Conservation (phyloP, 768 basidiomycete genomes). For the Psilocybe azurescens region DNA sequence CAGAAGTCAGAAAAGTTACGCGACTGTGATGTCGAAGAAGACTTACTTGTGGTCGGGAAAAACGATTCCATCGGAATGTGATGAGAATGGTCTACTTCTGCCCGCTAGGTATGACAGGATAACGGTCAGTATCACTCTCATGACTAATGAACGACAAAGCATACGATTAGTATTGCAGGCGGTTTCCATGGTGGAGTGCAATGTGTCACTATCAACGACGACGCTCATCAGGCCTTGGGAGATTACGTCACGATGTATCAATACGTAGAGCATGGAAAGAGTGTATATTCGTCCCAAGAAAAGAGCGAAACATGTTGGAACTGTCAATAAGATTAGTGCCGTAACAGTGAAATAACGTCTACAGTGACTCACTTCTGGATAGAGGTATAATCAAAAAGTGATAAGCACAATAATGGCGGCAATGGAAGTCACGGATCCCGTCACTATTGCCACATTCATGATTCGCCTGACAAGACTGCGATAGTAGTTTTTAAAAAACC, state of each 20-base stretch:
- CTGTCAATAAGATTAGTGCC: neutral
- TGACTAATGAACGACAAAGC: neutral
- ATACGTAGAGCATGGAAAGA: neutral
- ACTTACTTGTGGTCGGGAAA: neutral
- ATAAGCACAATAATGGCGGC: neutral
- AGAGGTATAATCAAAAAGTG: neutral
- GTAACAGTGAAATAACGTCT: neutral
- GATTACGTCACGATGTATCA: neutral
- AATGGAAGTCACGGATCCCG: neutral
- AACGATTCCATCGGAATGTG: too few species aligned
- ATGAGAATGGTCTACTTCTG: too few species aligned
- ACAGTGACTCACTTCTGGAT: neutral
- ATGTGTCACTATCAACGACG: neutral
- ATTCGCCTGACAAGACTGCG: neutral
- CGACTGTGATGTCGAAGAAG: neutral
- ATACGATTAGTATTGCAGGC: neutral
- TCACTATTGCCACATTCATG: neutral
- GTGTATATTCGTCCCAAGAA: neutral
- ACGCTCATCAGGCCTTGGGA: neutral
- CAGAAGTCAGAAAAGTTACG: neutral
- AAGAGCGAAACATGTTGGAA: neutral
- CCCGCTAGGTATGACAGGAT: neutral
- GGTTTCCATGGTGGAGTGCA: neutral
- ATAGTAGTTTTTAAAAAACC: neutral
- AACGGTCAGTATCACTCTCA: neutral